Base-by-base conservation (phyloP, 164 flowering plant species). In the Vitis labrusca region DNA sequence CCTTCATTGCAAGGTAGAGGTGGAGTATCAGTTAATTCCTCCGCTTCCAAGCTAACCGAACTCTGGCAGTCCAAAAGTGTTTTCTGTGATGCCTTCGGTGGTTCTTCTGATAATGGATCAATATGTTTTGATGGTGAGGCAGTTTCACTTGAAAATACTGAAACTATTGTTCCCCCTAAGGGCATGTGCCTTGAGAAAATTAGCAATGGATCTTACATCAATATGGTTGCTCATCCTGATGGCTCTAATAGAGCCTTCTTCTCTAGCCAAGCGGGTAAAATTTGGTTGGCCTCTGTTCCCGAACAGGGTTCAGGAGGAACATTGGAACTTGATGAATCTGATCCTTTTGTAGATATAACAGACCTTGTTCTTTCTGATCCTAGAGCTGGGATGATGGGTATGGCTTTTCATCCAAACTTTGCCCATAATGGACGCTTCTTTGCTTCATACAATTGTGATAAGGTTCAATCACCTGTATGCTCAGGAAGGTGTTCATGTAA, bases 351-450 rank as follows among this genome's bases (percentile, higher is more conserved):
- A 3, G 89, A 85, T 64, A 17, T 83, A n/a, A 76, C 86, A 2
- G 84, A 80, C 72, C 59, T 65, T 63, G 85, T 83, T 13, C 63
- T 65, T 50, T 74, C 8, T 47, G 86, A 74, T 9, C 53, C 64
- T 12, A 50, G 14, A 11, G 68, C 74, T 57, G 86, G 89, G 50
- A 50, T 85, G 80, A 64, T 85, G 75, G 83, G 84, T 14, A 71
- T 85, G 58, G 85, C 85, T 47, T 78, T 81, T 59, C 86, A 85
- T 71, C 89, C 86, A 5, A 71, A 85, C n/a, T 85, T 81, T 54
- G 53, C 47, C 9, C 51, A 61, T 0, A 83, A 85, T 48, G 89
- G 86, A 3, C 80, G 89, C 16, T 80, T 85, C 69, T 85, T 85
- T 63, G 81, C 68, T 11, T 83, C 86, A 0, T 85, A 65, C 71